These are phyloP conservation scores for Collariella sp. DNA, from an alignment of 495 filamentous ascomycete genomes.

Conservation along the genomic window DNA sequence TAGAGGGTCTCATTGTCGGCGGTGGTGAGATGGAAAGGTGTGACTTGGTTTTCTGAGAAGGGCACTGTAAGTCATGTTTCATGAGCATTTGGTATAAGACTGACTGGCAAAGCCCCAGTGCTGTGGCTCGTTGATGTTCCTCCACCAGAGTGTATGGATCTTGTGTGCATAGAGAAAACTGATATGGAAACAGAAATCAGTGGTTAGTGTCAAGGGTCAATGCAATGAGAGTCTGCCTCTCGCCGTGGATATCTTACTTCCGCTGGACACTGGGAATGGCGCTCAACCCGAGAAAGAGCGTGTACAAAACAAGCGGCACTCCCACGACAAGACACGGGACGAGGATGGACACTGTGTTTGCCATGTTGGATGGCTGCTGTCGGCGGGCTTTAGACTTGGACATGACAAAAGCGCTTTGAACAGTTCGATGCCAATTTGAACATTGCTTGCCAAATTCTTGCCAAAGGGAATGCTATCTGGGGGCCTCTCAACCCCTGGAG, in stretches of 20 bases:
- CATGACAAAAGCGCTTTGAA: background rate
- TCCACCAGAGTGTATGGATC: slow-evolving; percentile 57
- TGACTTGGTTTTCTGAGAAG: slow-evolving; percentile 52
- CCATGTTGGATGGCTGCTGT: background rate
- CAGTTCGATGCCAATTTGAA: no score
- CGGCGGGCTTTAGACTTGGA: background rate
- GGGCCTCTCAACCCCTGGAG: no score
- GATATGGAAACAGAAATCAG: background rate
- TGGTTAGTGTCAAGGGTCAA: background rate
- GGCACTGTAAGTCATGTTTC: background rate
- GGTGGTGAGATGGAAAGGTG: slow-evolving; percentile 54
- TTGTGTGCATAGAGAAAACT: slow-evolving; percentile 74
- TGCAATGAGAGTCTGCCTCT: background rate
- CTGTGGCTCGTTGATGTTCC: slow-evolving; percentile 62
- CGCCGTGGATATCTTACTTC: slow-evolving; percentile 40
- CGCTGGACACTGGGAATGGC: slow-evolving; percentile 48
- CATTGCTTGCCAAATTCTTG: no score
- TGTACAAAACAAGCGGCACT: slow-evolving; percentile 32
- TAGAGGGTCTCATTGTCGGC: slow-evolving; percentile 51
- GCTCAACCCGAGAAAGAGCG: slow-evolving; percentile 39
- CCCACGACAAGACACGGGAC: slow-evolving; percentile 34
- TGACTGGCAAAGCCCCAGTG: slow-evolving; percentile 75
- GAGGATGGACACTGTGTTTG: slow-evolving; percentile 4
- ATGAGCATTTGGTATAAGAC: slow-evolving; percentile 14
- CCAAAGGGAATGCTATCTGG: no score